phyloP scores from a whole-genome alignment of 2,329 filamentous ascomycete genomes.

The Ceratocystiopsis sp. region DNA sequence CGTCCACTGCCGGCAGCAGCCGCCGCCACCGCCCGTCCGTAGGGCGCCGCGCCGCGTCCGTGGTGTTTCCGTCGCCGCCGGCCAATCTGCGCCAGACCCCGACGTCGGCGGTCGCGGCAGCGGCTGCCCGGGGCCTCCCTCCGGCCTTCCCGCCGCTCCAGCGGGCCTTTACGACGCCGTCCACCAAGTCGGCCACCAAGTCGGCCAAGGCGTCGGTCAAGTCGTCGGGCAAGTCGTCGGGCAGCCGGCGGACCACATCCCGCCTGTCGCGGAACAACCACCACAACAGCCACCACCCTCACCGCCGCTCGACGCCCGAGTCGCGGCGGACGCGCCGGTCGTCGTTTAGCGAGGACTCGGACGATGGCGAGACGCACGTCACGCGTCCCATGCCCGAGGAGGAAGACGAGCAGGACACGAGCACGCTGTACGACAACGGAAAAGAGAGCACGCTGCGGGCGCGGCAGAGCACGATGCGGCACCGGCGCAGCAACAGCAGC shows the following conservation, averaged over 20 bases:
- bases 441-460: no score
- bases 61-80: constrained; percentile 11
- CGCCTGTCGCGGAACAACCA: no score
- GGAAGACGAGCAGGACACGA: constrained; percentile 1
- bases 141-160: no score
- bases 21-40: constrained; percentile 7
- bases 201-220: no score
- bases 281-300: no score
- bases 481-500: no score
- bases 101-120: no score
- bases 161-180: no score
- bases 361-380: constrained; percentile 21
- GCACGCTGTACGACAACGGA: no score
- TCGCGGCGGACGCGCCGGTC: constrained; percentile 19
- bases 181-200: no score
- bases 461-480: no score
- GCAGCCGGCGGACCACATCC: constrained; percentile 14
- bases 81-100: constrained; percentile 15
- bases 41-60: constrained; percentile 6
- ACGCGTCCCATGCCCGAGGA: constrained; percentile 20
- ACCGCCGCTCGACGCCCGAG: constrained; percentile 20
- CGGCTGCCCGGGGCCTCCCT: no score
- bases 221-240: constrained; percentile 5
- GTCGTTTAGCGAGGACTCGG: constrained; percentile 13
- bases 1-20: neutral